phyloP scores from a whole-genome alignment of 2,329 filamentous ascomycete genomes.

The Apiospora saccharicola region DNA sequence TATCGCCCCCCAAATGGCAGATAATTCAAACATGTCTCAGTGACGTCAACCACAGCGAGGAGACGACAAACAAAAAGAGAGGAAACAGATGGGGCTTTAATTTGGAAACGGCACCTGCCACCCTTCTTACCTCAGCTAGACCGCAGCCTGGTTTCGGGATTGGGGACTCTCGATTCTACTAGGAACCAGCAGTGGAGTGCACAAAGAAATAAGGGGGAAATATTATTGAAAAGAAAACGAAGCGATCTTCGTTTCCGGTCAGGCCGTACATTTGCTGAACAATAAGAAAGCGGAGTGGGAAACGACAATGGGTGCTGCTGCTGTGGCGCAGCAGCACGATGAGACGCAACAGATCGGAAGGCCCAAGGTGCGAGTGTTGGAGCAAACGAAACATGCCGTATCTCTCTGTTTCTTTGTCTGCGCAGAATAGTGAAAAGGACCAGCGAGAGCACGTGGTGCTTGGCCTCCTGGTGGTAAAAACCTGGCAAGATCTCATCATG shows the following conservation, averaged over 20 bases:
- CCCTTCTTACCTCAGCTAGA: not conserved
- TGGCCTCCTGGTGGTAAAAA: not conserved
- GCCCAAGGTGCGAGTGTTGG: not conserved
- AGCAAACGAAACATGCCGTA: conserved; percentile 6
- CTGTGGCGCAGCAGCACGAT: not conserved
- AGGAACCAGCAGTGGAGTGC: not conserved
- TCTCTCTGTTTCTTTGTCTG: not conserved
- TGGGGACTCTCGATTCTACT: not conserved
- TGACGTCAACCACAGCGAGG: not conserved
- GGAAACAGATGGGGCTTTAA: not conserved
- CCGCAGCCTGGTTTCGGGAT: not conserved
- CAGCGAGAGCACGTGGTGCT: not conserved
- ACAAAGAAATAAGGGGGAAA: not conserved
- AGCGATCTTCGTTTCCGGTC: not conserved
- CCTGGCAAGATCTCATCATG: not conserved
- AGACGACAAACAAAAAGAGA: not conserved
- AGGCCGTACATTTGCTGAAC: not conserved
- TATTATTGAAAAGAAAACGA: not conserved
- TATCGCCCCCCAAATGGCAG: not conserved
- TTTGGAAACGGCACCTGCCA: not conserved
- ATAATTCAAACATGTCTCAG: not conserved
- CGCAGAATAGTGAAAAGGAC: not conserved
- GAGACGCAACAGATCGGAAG: not conserved
- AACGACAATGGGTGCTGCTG: not conserved
- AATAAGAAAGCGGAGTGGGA: not conserved